Percentiles rank a stretch among this genome's conserved stretches.
Conservation (phyloP, 202 grass and related monocot species). For the Eragrostis tef region DNA sequence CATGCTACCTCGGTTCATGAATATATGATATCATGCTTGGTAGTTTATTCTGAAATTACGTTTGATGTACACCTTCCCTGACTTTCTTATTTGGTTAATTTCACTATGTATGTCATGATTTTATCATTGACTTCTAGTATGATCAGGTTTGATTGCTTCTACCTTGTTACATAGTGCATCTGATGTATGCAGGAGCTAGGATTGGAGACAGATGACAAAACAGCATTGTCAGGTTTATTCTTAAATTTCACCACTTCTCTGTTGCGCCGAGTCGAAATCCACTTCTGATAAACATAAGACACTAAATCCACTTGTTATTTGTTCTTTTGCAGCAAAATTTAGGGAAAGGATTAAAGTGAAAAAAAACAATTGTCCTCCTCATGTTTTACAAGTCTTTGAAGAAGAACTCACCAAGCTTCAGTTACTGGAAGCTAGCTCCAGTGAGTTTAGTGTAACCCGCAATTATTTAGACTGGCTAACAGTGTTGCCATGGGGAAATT, state of each 20-base stretch:
- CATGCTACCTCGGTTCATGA: background rate
- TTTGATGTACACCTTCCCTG: background rate
- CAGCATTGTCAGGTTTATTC: constrained; percentile 83
- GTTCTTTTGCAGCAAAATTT: constrained; percentile 74
- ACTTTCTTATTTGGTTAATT: constrained; percentile 15
- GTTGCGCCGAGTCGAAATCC: background rate
- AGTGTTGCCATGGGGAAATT: constrained; percentile 92
- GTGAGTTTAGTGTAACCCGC: constrained; percentile 94
- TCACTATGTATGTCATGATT: background rate
- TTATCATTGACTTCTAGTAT: constrained; percentile 23
- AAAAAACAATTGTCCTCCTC: constrained; percentile 77
- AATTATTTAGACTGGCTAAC: constrained; percentile 99
- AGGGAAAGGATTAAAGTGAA: constrained; percentile 88
- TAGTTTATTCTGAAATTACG: background rate
- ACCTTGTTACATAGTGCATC: background rate
- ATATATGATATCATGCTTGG: background rate
- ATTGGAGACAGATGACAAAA: constrained; percentile 98
- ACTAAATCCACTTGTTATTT: constrained; percentile 38
- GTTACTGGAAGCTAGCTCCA: constrained; percentile 88
- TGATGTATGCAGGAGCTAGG: constrained; percentile 75
- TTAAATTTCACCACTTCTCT: constrained; percentile 11
- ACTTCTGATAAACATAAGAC: background rate
- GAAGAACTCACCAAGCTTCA: constrained; percentile 96
- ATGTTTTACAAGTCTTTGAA: constrained; percentile 98
- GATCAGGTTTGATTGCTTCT: constrained; percentile 8